Evolutionary conservation across 2,329 filamentous ascomycete genomes (phyloP), one percentile per base, ranked within the genome.

Genomic region (Stylonectria norvegica): DNA sequence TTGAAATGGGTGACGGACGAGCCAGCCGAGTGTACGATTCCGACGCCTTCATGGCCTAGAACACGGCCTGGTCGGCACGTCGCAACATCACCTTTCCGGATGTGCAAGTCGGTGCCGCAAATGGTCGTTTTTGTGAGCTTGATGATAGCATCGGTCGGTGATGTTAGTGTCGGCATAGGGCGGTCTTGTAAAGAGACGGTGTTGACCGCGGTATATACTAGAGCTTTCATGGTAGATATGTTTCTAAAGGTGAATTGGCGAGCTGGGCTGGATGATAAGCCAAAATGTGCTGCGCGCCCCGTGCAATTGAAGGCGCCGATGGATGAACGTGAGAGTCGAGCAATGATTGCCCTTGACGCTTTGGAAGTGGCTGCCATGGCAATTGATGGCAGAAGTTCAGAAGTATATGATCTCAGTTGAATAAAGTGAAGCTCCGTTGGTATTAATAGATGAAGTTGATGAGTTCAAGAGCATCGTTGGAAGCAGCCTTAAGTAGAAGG

Each of bases 51-150:
- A 45, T 78, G 74, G 23, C 75, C 75, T 0, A 79, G 60, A 3
- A 75, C 64, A 0, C 64, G 63, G 6, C 74, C 74, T 0, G 63
- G 59, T 5, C 64, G 48, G 34, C 67, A 69, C 2, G 67, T 72
- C 0, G 75, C 65, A 0, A 79, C 73, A 48, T 78, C 65, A 12
- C 75, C 76, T 41, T 73, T 71, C 41, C 68, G 58, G 44, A 80
- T 79, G 51, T 81, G 76, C 11, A 79, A 58, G 50, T 80, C 76
- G 0, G 71, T 71, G 17, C 74, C 73, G 52, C 75, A 78, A 47
- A 76, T 75, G 9, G 72, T 73, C 1, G 69, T 68, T 38, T 74
- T 66, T 7, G 61, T 59, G 28, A 77, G 42, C 40, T 67, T 70
- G 34, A 78, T 58, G 18, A 79, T 63, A 12, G 73, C 72, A 43